Evolutionary conservation across 495 filamentous ascomycete species (phyloP).

Genomic region (Podospora pseudocomata): DNA sequence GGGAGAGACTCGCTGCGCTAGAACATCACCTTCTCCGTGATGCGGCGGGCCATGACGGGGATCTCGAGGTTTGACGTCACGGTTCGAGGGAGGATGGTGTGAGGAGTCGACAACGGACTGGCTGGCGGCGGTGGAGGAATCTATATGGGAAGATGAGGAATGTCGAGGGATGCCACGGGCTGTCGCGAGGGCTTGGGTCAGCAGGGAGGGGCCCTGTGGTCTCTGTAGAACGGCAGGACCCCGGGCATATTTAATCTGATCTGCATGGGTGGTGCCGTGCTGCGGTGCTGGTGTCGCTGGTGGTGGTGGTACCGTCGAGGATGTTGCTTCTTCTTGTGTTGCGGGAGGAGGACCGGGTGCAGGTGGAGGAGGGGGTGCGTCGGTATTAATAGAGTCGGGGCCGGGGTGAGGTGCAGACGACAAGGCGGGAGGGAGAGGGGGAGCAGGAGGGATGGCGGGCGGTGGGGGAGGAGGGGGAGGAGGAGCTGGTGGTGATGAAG

Average conservation of each 20-base stretch:
- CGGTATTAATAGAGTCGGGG: slow-evolving; percentile 9
- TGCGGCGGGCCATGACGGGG: slow-evolving; percentile 31
- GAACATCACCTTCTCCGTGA: slow-evolving; percentile 28
- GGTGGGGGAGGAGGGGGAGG: slow-evolving; percentile 16
- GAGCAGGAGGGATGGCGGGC: neutral
- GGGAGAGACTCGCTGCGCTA: slow-evolving; percentile 33
- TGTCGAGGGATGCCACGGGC: slow-evolving; percentile 44
- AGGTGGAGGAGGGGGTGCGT: slow-evolving; percentile 2
- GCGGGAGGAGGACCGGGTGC: neutral
- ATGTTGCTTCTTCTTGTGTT: slow-evolving; percentile 5
- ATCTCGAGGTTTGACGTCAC: slow-evolving; percentile 21
- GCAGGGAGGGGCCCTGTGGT: slow-evolving; percentile 45
- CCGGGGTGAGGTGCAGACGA: slow-evolving; percentile 8
- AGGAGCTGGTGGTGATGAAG: slow-evolving; percentile 6
- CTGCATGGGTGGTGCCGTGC: slow-evolving; percentile 31
- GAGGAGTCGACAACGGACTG: neutral
- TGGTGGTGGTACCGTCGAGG: slow-evolving; percentile 23
- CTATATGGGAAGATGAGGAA: slow-evolving; percentile 5
- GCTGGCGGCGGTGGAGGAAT: slow-evolving; percentile 12
- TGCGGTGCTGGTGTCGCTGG: slow-evolving; percentile 27
- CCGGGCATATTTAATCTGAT: slow-evolving; percentile 47
- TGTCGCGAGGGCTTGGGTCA: slow-evolving; percentile 51
- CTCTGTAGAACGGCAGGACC: slow-evolving; percentile 39
- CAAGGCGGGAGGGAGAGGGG: slow-evolving; percentile 12
- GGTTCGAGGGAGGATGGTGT: slow-evolving; percentile 15